Conservation (phyloP, 306 rosid genomes). For the Lathyrus sativus region DNA sequence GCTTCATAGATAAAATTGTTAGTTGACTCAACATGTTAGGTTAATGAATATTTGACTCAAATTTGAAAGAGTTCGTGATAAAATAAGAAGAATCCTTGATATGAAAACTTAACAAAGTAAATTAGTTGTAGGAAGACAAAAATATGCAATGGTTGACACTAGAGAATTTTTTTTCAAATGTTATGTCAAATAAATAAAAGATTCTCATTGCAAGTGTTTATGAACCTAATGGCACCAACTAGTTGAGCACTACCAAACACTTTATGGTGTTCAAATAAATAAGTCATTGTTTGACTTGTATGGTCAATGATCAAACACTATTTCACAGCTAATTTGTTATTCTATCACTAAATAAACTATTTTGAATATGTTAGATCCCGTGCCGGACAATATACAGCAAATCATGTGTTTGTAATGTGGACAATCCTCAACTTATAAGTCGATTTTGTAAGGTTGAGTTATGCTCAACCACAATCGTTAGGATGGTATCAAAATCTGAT, state of each 20-base stretch:
- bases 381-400: no score
- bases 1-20: no score
- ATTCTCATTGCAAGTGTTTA: slow-evolving; percentile 19
- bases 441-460: no score
- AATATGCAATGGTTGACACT: slow-evolving; percentile 15
- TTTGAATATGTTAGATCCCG: no score
- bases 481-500: no score
- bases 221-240: slow-evolving; percentile 36
- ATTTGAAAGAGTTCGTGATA: not conserved
- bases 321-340: slow-evolving; percentile 15
- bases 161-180: slow-evolving; percentile 2
- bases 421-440: no score
- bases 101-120: not conserved
- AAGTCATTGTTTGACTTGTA: slow-evolving; percentile 38
- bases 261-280: slow-evolving; percentile 24
- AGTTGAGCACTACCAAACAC: slow-evolving; percentile 24
- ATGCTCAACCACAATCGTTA: no score
- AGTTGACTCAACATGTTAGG: no score
- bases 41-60: no score
- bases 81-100: slow-evolving; percentile 19
- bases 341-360: not conserved
- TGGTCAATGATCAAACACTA: slow-evolving; percentile 28
- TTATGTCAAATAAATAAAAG: not conserved
- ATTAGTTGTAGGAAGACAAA: slow-evolving; percentile 23
- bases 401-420: no score